phyloP scores from a whole-genome alignment of 805 yeast species.

The Brettanomyces nanus region DNA sequence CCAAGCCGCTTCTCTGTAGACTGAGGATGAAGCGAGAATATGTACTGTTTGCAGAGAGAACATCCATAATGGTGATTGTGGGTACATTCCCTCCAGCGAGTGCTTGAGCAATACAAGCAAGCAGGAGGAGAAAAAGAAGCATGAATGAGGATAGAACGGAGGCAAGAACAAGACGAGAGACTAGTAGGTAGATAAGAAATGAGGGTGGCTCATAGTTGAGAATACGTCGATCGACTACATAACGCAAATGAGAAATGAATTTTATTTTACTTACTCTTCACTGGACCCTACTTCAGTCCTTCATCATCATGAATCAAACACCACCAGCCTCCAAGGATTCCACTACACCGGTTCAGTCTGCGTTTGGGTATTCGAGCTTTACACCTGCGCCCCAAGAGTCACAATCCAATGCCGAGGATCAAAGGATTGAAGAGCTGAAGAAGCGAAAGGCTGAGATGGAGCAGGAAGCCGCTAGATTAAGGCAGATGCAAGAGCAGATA shows the following conservation, averaged over 20 bases:
- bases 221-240: too few relatives aligned
- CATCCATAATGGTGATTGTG: constrained; percentile 49
- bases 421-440: constrained; percentile 29
- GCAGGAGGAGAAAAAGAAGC: neutral
- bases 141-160: neutral
- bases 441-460: constrained; percentile 46
- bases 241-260: too few relatives aligned
- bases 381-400: constrained; percentile 1
- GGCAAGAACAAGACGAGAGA: neutral
- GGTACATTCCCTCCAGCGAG: constrained; percentile 17
- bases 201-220: too few relatives aligned
- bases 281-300: too few relatives aligned
- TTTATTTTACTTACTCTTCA: too few relatives aligned
- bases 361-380: constrained; percentile 1
- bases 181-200: neutral
- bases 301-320: too few relatives aligned
- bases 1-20: constrained; percentile 52
- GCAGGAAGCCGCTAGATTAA: constrained; percentile 52
- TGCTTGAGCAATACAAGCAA: too few relatives aligned
- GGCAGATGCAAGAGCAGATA: constrained; percentile 44
- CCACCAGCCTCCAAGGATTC: too few relatives aligned
- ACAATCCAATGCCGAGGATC: constrained; percentile 12
- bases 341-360: constrained; percentile 1
- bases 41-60: constrained; percentile 59
- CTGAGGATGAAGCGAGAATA: constrained; percentile 56